Evolutionary conservation across 2,329 filamentous ascomycete species (phyloP), one percentile per base, ranked within the genome.

Genomic region (Coniochaeta ligniaria): DNA sequence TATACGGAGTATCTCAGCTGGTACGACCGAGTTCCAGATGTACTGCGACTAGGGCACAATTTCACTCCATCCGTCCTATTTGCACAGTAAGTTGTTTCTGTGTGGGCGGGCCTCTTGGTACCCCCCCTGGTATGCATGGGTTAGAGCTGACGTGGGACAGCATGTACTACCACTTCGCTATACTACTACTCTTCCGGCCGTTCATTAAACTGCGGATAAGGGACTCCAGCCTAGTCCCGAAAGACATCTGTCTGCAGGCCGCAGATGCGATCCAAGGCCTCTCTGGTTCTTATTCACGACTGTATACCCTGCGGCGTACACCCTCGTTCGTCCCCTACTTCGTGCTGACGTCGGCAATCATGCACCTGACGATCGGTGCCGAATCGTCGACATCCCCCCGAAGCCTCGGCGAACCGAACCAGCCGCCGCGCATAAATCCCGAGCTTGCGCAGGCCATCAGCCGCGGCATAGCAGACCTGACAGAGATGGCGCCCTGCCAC

Each of bases 21-120:
- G 89, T 91, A 91, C 69, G 83, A 84, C 61, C 78, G 76, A 28
- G 82, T 92, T 62, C 89, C 89, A 0, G 80, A 84, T 61, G 81
- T 84, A 1, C 75, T 92, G 57, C 78, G 82, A 24, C 72, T 91
- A 3, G 85, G 85, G 1, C 82, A 88, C 62, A 89, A 87, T 65
- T 89, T 89, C 59, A 88, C 88, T 3, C 88, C 89, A 12, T 86
- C 90, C 54, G 87, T 91, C 38, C 74, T 92, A 22, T 87, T 90
- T 63, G 82, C 89, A 41, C 89, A 92, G 89, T 91, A 77, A 78
- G 89, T 80, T 2, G 9, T 24, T 20, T 45, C 14, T 36, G 9
- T 6, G 2, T 36, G 28, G 20, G 16, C 4, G 5, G 8, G 22
- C 7, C 35, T 3, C 12, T 9, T 14, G 35, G 35, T 11, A 36